Base-by-base conservation (phyloP, 1,284 basidiomycete species). In the Ustilago trichophora region DNA sequence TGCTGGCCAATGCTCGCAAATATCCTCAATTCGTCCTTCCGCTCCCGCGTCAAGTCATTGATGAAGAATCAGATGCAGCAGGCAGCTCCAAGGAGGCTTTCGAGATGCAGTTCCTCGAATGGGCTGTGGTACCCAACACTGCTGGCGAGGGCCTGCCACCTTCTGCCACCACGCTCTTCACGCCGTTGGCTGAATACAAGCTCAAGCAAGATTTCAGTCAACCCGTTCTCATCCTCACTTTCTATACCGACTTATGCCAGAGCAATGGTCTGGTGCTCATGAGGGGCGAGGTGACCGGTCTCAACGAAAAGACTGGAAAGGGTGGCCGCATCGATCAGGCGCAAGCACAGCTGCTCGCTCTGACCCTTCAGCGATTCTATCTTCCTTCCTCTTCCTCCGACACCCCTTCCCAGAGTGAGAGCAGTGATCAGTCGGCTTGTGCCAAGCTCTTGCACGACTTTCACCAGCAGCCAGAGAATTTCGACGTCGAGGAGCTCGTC, bases 101-200 rank as follows among this genome's bases (percentile, higher is more conserved):
- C 36, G 79, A 81, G 52, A 80, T 81, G 56, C 59, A 78, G 29
- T 80, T 69, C 47, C 40, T 80, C 51, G 73, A 81, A 42, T 81
- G 79, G 79, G 67, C 60, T 4, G 43, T 75, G 22, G 36, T 80
- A 8, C 74, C 76, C 13, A 41, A 52, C 44, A 13, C 56, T 8
- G 34, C 53, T 26, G 37, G 29, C 9, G 29, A 37, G 16, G 44
- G 44, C 12, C 41, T 50, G 18, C 60, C 56, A n/a, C 65, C 67
- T 8, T 40, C 62, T 3, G 67, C 70, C 1, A 62, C 66, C 10
- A 78, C 92, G 1, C 86, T 98, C 46, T 96, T 96, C 84, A 95
- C 95, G 0, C 91, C 95, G 4, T 85, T 98, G 44, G 90, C 91
- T 72, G 95, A 98, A 83, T 98, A 93, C 87, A 96, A 98, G 83